These are phyloP conservation scores for Nannochloropsis salina DNA, from an alignment of 108 stramenopile species.

Conservation along the genomic window DNA sequence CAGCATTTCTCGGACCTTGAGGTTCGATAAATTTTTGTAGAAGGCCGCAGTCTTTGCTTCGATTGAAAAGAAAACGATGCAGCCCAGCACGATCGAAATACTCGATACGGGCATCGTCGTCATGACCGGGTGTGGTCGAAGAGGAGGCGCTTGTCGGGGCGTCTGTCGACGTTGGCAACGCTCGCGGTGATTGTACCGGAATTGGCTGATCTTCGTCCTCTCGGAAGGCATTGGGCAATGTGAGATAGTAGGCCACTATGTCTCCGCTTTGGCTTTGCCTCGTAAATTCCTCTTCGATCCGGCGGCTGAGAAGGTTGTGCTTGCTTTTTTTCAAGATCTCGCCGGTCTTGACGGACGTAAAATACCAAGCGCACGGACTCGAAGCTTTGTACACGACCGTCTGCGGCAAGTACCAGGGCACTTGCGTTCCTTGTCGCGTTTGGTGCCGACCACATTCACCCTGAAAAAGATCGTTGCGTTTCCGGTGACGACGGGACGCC, in stretches of 20 bases:
- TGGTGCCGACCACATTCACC: not conserved
- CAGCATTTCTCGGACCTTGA: conserved; percentile 59
- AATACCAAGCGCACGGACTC: conserved; percentile 75
- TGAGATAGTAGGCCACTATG: conserved; percentile 70
- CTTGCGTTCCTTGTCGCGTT: not conserved
- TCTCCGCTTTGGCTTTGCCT: conserved; percentile 59
- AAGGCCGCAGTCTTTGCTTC: conserved; percentile 67
- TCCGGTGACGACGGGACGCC: conserved; percentile 55
- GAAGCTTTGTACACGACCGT: conserved; percentile 74
- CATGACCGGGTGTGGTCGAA: conserved; percentile 27
- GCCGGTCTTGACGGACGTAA: conserved; percentile 59
- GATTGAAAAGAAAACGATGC: conserved; percentile 62
- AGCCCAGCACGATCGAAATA: conserved; percentile 64
- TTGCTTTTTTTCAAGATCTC: conserved; percentile 69
- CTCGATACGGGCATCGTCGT: conserved; percentile 60
- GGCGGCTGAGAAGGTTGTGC: conserved; percentile 64
- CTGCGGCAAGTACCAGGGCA: conserved; percentile 59
- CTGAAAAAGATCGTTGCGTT: not conserved
- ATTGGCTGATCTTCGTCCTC: not conserved
- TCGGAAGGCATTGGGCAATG: conserved; percentile 24
- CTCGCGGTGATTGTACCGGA: not conserved
- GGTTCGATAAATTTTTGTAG: conserved; percentile 72
- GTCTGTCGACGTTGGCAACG: not conserved
- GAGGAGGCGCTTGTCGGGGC: not conserved
- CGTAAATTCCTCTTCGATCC: conserved; percentile 71